phyloP scores from a whole-genome alignment of 225 moss, liverwort and hornwort genomes.

The Pleurozium schreberi region DNA sequence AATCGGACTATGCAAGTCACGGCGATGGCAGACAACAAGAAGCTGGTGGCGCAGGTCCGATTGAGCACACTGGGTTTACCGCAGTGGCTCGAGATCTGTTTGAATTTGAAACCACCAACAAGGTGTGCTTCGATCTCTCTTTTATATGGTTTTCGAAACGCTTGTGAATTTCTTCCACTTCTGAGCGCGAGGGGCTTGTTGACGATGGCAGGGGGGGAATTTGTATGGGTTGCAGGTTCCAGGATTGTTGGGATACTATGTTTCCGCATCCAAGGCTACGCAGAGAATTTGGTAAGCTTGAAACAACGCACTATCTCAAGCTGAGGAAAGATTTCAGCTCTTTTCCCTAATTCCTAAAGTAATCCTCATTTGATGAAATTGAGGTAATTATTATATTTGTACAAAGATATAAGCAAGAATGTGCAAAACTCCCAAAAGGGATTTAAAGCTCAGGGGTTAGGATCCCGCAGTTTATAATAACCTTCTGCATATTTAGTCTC shows the following conservation, averaged over 20 bases:
- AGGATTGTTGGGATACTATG: slow-evolving; percentile 3
- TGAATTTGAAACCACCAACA: slow-evolving; percentile 25
- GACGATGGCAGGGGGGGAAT: neutral
- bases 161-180: neutral
- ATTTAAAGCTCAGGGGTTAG: too few species aligned
- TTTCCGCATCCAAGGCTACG: slow-evolving; percentile 12
- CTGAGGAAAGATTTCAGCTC: neutral
- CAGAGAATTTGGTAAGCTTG: slow-evolving; percentile 30
- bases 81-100: slow-evolving; percentile 34
- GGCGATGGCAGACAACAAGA: neutral
- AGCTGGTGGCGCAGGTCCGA: neutral
- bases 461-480: neutral
- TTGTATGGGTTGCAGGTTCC: slow-evolving; percentile 25
- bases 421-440: neutral
- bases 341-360: too few species aligned
- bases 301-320: neutral
- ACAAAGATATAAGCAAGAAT: neutral
- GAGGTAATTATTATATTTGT: neutral
- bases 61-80: neutral
- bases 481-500: neutral
- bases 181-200: neutral
- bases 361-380: neutral
- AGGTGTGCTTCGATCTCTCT: neutral
- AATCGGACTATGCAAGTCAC: neutral
- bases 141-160: neutral